phyloP scores from a whole-genome alignment of 305 asterid species.

The Rubia peregrina region DNA sequence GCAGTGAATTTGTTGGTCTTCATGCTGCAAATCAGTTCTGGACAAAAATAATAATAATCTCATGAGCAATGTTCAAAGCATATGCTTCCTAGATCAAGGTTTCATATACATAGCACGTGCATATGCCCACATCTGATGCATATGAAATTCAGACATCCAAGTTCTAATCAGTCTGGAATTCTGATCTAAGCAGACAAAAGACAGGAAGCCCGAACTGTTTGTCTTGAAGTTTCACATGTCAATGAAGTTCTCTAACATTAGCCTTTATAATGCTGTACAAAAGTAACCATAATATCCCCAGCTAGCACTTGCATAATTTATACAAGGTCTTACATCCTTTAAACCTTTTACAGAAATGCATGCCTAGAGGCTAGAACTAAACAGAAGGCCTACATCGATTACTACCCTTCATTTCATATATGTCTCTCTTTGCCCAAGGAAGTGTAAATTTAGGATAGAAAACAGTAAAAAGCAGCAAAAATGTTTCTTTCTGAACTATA shows the following conservation, averaged over 20 bases:
- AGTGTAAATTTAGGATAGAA: background rate
- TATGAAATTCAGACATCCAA: background rate
- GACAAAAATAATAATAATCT: conserved; percentile 10
- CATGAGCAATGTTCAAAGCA: conserved; percentile 6
- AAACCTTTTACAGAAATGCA: background rate
- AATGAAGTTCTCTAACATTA: background rate
- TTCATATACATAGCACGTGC: background rate
- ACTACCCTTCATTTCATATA: background rate
- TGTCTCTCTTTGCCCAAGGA: background rate
- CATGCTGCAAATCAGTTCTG: conserved; percentile 68
- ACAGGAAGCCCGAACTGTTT: background rate
- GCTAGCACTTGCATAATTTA: background rate
- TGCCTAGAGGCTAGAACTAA: background rate
- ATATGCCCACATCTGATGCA: background rate
- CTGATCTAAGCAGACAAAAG: background rate
- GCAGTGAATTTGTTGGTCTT: conserved; percentile 59
- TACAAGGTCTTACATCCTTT: background rate
- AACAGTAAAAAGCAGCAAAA: background rate
- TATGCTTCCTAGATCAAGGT: background rate
- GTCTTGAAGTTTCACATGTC: background rate
- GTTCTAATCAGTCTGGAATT: background rate
- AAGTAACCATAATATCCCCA: background rate
- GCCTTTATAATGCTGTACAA: background rate
- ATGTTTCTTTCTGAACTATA: background rate
- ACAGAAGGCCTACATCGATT: background rate